Evolutionary conservation across 2,329 filamentous ascomycete species (phyloP).

Genomic region (Fusarium sp.): DNA sequence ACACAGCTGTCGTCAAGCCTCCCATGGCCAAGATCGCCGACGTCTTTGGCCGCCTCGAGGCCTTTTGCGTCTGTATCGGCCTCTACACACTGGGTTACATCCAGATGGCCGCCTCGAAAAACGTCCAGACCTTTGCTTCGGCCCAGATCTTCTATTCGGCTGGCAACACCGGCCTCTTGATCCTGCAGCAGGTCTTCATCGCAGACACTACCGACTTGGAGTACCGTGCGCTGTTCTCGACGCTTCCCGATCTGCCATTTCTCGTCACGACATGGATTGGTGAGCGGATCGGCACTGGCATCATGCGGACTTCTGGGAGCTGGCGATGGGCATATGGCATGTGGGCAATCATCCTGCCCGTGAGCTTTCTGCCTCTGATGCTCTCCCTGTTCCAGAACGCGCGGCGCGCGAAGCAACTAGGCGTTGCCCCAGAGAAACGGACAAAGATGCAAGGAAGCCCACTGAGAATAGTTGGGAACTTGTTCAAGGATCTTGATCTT

Average conservation of each 20-base stretch:
- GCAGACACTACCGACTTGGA: conserved; percentile 74
- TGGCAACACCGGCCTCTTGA: conserved; percentile 71
- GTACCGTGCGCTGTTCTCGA: conserved; percentile 73
- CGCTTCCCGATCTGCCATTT: conserved; percentile 72
- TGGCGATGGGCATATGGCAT: conserved; percentile 77
- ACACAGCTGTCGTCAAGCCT: conserved; percentile 38
- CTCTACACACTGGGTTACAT: conserved; percentile 71
- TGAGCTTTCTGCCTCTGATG: conserved; percentile 69
- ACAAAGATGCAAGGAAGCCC: conserved; percentile 7
- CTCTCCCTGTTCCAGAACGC: conserved; percentile 67
- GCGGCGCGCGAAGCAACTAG: conserved; percentile 63
- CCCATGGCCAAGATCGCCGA: conserved; percentile 73
- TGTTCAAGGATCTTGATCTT: conserved; percentile 51
- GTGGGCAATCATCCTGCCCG: conserved; percentile 72
- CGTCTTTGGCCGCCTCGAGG: conserved; percentile 74
- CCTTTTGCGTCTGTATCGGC: conserved; percentile 68
- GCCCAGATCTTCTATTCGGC: conserved; percentile 75
- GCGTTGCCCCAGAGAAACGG: conserved; percentile 12
- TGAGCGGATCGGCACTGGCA: conserved; percentile 55
- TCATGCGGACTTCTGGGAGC: conserved; percentile 55
- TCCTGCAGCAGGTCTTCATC: conserved; percentile 76
- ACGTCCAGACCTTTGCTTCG: conserved; percentile 67
- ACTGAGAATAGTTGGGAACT: neutral
- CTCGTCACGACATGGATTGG: conserved; percentile 75
- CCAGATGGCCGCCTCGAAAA: conserved; percentile 69